These are phyloP conservation scores for Neurospora tetrasperma DNA, from an alignment of 495 filamentous ascomycete genomes.

Conservation along the genomic window DNA sequence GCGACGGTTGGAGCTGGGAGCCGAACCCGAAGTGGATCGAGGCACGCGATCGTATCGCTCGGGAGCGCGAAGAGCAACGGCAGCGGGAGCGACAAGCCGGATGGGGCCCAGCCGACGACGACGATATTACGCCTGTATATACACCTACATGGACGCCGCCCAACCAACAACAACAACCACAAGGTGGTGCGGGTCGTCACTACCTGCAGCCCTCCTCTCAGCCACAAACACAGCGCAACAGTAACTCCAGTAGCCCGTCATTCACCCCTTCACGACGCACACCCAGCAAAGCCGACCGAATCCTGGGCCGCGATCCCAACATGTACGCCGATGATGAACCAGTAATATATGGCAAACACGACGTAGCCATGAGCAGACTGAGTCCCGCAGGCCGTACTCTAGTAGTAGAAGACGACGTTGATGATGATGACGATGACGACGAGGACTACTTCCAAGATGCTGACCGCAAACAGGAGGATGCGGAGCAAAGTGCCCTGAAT, in stretches of 20 bases:
- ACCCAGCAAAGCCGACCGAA: conserved; percentile 40
- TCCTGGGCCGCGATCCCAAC: conserved; percentile 39
- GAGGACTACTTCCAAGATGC: not conserved
- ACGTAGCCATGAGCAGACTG: conserved; percentile 33
- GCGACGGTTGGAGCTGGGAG: conserved; percentile 96
- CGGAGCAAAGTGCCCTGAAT: conserved; percentile 31
- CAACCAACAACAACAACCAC: not conserved
- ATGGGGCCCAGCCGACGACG: conserved; percentile 33
- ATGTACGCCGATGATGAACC: conserved; percentile 31
- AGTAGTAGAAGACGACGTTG: conserved; percentile 20
- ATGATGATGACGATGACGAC: conserved; percentile 11
- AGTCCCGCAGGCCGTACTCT: conserved; percentile 27
- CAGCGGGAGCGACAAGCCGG: conserved; percentile 46
- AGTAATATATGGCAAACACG: conserved; percentile 8
- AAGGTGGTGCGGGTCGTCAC: conserved; percentile 22
- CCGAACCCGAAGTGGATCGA: conserved; percentile 61
- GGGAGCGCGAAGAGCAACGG: conserved; percentile 48
- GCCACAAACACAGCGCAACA: not conserved
- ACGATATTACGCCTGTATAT: conserved; percentile 13
- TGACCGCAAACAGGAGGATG: conserved; percentile 14
- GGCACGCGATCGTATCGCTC: conserved; percentile 49
- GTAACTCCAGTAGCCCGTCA: not conserved
- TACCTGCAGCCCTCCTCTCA: conserved; percentile 12
- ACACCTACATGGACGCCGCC: conserved; percentile 4
- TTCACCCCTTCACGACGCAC: conserved; percentile 12